Percentiles rank a stretch among this genome's conserved stretches.
These are phyloP conservation scores for Colletotrichum lindemuthianum DNA, from an alignment of 2,329 filamentous ascomycete genomes.

Conservation along the genomic window DNA sequence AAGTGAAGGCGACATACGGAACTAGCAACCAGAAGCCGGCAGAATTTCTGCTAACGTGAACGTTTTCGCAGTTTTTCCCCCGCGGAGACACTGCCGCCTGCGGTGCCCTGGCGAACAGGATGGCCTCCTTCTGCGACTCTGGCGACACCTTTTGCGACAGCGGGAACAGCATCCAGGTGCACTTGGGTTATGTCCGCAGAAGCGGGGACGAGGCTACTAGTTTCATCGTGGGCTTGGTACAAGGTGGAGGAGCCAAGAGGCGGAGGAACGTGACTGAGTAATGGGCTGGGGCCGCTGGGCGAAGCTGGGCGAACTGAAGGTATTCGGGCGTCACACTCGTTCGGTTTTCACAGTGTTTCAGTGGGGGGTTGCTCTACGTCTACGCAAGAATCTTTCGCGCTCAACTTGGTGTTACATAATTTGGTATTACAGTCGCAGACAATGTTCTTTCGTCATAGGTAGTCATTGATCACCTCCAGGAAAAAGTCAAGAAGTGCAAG, in stretches of 20 bases:
- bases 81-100: conserved; percentile 47
- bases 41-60: too few relatives aligned
- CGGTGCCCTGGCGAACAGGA: conserved; percentile 45
- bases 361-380: too few relatives aligned
- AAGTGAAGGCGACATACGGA: conserved; percentile 39
- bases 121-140: conserved; percentile 53
- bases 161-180: conserved; percentile 43
- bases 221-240: conserved; percentile 45
- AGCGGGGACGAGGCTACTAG: conserved; percentile 48
- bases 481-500: too few relatives aligned
- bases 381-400: too few relatives aligned
- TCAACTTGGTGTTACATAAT: too few relatives aligned
- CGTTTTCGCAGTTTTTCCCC: conserved; percentile 44
- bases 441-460: too few relatives aligned
- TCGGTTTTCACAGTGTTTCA: too few relatives aligned
- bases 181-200: conserved; percentile 47
- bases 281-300: not conserved
- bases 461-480: too few relatives aligned
- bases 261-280: not conserved
- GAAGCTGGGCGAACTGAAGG: too few relatives aligned
- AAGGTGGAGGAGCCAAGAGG: conserved; percentile 1
- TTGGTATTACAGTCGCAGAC: too few relatives aligned
- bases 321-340: too few relatives aligned
- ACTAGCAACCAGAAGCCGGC: too few relatives aligned
- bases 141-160: conserved; percentile 53